Base-by-base conservation (phyloP, 768 basidiomycete genomes). In the Strobilomyces confusus region DNA sequence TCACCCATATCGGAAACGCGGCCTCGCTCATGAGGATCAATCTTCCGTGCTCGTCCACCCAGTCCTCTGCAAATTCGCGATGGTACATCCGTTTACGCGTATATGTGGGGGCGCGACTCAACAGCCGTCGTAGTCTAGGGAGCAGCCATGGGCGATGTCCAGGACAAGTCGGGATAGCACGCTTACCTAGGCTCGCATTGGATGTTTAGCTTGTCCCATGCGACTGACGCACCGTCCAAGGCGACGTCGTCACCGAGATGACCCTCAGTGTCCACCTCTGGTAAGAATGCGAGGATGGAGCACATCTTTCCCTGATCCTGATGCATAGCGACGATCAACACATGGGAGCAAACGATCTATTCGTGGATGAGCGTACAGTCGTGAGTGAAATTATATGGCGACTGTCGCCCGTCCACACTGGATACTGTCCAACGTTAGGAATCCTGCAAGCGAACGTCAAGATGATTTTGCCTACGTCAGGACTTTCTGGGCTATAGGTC, bases 11-110 rank as follows among this genome's bases (percentile, higher is more conserved):
- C 7, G 84, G 80, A 67, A 84, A 83, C 9, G 80, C 82, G 9
- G 83, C 80, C 56, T 85, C 82, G 44, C 83, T 79, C 42, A 83
- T 75, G 32, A 85, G 61, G 23, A 81, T 78, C 36, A 83, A 60
- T 53, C 75, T 73, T 29, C 77, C 80, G 12, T 72, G 61, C 30
- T 79, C 75, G 55, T 83, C 81, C 12, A 76, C 75, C 69, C 80
- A 76, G 29, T 72, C 75, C 23, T 83, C 80, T n/a, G 79, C 66
- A 26, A 71, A 67, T 17, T 68, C 55, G 17, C 58, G 69, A 30
- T 65, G 48, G 32, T 77, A 75, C 30, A 76, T 59, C 29, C 71
- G 66, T 12, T 77, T 68, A 2, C 76, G 73, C 8, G 74, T 58
- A 55, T 75, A 77, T 12, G 64, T 59, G 0, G 74, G 69, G 5